Evolutionary conservation across 805 yeast species (phyloP).

Genomic region (Kregervanrija pseudodelftensis): DNA sequence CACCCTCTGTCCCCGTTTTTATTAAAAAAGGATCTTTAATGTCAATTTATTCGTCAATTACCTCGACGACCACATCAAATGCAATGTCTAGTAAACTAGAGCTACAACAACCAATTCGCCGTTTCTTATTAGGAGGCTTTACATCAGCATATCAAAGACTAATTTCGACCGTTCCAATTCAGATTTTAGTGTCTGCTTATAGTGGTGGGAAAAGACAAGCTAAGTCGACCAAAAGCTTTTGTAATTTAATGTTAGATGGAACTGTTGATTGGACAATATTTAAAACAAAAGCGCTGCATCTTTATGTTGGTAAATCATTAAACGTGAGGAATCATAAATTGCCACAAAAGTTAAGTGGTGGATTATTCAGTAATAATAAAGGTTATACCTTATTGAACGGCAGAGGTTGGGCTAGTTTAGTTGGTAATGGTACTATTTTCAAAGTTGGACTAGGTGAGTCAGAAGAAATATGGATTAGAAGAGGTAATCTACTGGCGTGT

Average conservation of each 20-base stretch:
- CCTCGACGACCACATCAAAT: conserved; percentile 13
- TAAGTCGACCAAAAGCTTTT: conserved; percentile 32
- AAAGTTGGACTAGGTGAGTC: conserved; percentile 35
- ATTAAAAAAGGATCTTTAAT: conserved; percentile 43
- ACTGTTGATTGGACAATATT: conserved; percentile 56
- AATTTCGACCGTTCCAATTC: conserved; percentile 40
- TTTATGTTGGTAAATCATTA: conserved; percentile 47
- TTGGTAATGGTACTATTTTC: conserved; percentile 49
- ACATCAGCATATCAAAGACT: conserved; percentile 40
- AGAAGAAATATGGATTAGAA: conserved; percentile 44
- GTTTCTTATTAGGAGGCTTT: conserved; percentile 38
- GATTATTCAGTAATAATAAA: conserved; percentile 19
- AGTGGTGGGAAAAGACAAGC: conserved; percentile 11
- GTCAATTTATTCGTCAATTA: conserved; percentile 31
- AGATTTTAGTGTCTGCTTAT: conserved; percentile 35
- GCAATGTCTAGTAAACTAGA: conserved; percentile 22
- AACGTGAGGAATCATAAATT: conserved; percentile 29
- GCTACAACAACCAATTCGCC: conserved; percentile 31
- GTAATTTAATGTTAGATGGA: conserved; percentile 46
- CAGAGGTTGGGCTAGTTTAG: conserved; percentile 48
- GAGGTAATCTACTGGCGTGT: conserved; percentile 39
- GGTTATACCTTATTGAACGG: conserved; percentile 49
- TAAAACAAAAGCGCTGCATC: conserved; percentile 39
- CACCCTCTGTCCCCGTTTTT: conserved; percentile 52
- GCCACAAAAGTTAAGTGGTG: conserved; percentile 33